Conservation (phyloP, 225 moss, liverwort and hornwort genomes). For the Marchantia polymorpha region DNA sequence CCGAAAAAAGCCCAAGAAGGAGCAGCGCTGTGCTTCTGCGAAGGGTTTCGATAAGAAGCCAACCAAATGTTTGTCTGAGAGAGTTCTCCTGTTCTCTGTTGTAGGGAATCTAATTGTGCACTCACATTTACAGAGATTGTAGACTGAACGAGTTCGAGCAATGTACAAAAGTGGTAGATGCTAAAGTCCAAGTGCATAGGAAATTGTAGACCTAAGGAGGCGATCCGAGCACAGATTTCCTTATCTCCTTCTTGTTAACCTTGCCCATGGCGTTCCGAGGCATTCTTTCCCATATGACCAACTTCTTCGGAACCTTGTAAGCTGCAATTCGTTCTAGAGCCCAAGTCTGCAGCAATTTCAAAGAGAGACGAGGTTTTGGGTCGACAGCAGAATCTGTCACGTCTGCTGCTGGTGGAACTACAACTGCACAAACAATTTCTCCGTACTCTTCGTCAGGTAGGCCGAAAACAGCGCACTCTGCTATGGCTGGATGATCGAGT, state of each 20-base stretch:
- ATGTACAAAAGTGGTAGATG: no score
- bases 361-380: slow-evolving; percentile 55
- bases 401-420: slow-evolving; percentile 51
- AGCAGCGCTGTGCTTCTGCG: no score
- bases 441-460: slow-evolving; percentile 72
- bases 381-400: slow-evolving; percentile 44
- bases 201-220: background rate
- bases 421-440: slow-evolving; percentile 60
- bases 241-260: slow-evolving; percentile 45
- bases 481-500: slow-evolving; percentile 77
- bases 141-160: no score
- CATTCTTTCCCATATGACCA: slow-evolving; percentile 59
- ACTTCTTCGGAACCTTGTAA: slow-evolving; percentile 76
- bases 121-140: no score
- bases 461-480: slow-evolving; percentile 80
- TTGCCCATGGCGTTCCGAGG: slow-evolving; percentile 83
- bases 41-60: no score
- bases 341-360: slow-evolving; percentile 54
- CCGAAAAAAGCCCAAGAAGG: no score
- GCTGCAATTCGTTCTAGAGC: slow-evolving; percentile 58
- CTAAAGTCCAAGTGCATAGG: background rate
- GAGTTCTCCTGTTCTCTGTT: no score
- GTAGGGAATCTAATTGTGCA: no score
- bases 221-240: slow-evolving; percentile 20
- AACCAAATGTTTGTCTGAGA: no score